Evolutionary conservation across 2,329 filamentous ascomycete species (phyloP).

Genomic region (Magnaporthiopsis incrustans): DNA sequence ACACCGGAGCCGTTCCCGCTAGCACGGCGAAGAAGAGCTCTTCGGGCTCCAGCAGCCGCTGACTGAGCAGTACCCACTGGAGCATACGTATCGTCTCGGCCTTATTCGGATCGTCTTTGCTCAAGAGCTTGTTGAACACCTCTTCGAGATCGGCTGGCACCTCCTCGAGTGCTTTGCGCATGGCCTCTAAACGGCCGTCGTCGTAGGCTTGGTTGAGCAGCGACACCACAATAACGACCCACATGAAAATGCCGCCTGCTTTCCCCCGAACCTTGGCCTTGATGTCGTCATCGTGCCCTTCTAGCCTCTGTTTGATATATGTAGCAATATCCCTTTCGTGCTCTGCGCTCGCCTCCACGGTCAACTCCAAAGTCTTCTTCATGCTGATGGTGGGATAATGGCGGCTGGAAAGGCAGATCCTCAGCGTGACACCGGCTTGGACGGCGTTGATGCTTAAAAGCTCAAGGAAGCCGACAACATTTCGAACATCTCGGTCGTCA

Average conservation of each 20-base stretch:
- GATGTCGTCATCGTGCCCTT: constrained; percentile 23
- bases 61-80: constrained; percentile 45
- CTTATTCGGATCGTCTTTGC: constrained; percentile 32
- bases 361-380: constrained; percentile 16
- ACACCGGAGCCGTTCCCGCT: constrained; percentile 15
- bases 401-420: constrained; percentile 25
- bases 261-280: constrained; percentile 16
- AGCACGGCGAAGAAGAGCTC: constrained; percentile 36
- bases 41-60: constrained; percentile 28
- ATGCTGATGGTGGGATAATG: constrained; percentile 28
- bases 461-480: constrained; percentile 16
- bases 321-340: constrained; percentile 21
- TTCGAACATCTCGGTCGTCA: constrained; percentile 17
- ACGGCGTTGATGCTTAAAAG: constrained; percentile 16
- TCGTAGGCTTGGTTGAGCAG: constrained; percentile 27
- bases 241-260: constrained; percentile 26
- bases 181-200: constrained; percentile 17
- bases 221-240: constrained; percentile 24
- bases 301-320: constrained; percentile 24
- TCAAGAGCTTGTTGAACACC: constrained; percentile 44
- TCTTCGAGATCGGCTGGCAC: constrained; percentile 32
- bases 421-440: constrained; percentile 10
- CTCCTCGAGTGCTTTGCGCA: constrained; percentile 22
- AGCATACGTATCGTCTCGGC: constrained; percentile 36
- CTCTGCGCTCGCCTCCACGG: constrained; percentile 17